Percentiles rank a stretch among this genome's conserved stretches.
phyloP scores from a whole-genome alignment of 1,284 basidiomycete species.

The Tilletiopsis washingtonensis region DNA sequence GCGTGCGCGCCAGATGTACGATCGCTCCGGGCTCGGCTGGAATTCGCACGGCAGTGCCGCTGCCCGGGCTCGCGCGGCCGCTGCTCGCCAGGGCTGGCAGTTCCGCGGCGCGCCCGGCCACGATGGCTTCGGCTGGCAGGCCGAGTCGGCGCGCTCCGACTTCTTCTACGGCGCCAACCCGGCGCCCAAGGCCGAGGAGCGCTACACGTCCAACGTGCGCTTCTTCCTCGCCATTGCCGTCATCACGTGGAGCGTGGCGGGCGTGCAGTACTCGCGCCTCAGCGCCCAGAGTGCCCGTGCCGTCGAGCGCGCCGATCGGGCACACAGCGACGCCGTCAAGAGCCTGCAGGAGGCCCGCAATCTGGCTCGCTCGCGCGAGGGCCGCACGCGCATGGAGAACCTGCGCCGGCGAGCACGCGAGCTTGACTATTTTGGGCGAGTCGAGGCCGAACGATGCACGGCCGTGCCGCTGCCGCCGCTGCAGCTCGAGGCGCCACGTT shows the following conservation, averaged over 20 bases:
- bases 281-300: background rate
- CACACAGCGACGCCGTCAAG: constrained; percentile 5
- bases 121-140: constrained; percentile 13
- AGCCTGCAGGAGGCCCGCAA: constrained; percentile 5
- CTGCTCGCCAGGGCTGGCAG: constrained; percentile 6
- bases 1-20: constrained; percentile 8
- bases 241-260: constrained; percentile 7
- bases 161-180: constrained; percentile 5
- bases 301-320: background rate
- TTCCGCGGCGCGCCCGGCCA: constrained; percentile 4
- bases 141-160: background rate
- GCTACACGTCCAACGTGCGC: constrained; percentile 7
- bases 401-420: background rate
- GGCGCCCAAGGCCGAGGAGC: background rate
- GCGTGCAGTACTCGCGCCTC: constrained; percentile 7
- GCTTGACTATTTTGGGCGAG: too few species aligned
- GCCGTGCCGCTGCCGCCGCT: too few species aligned
- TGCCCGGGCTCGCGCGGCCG: background rate
- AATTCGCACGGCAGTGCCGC: background rate
- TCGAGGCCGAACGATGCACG: too few species aligned
- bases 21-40: constrained; percentile 18
- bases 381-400: constrained; percentile 1
- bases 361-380: constrained; percentile 6
- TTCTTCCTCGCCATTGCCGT: constrained; percentile 6
- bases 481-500: too few species aligned